Percentiles rank a stretch among this genome's conserved stretches.
These are phyloP conservation scores for Diplodia seriata DNA, from an alignment of 2,329 filamentous ascomycete genomes.

Conservation along the genomic window DNA sequence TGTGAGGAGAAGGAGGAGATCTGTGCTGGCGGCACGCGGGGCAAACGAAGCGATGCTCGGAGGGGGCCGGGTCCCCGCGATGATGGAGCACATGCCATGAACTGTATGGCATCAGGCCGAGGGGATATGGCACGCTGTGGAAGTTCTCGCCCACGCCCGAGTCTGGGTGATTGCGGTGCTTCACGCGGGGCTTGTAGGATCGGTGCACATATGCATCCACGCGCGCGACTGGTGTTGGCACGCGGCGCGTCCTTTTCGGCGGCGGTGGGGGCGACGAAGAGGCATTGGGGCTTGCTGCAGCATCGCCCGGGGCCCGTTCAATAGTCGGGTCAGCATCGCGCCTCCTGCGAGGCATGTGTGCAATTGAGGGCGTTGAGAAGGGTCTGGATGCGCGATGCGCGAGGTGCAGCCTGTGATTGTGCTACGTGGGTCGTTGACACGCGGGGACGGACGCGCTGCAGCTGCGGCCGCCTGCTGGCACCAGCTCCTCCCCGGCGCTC, in stretches of 20 bases:
- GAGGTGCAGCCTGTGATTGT: slow-evolving; percentile 12
- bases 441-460: slow-evolving; percentile 10
- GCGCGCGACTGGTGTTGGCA: background rate
- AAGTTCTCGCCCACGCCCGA: slow-evolving; percentile 38
- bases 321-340: slow-evolving; percentile 1
- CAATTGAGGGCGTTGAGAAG: background rate
- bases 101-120: slow-evolving; percentile 39
- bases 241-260: slow-evolving; percentile 11
- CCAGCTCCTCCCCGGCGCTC: slow-evolving; percentile 23
- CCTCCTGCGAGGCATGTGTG: slow-evolving; percentile 17
- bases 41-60: slow-evolving; percentile 35
- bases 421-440: slow-evolving; percentile 22
- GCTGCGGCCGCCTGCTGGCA: slow-evolving; percentile 30
- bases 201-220: slow-evolving; percentile 22
- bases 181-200: slow-evolving; percentile 29
- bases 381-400: slow-evolving; percentile 8
- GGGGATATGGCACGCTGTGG: slow-evolving; percentile 41
- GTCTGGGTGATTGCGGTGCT: slow-evolving; percentile 37
- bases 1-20: slow-evolving; percentile 37
- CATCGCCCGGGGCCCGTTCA: background rate
- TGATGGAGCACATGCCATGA: slow-evolving; percentile 40
- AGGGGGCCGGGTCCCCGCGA: slow-evolving; percentile 1
- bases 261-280: slow-evolving; percentile 5
- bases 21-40: slow-evolving; percentile 34
- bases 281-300: slow-evolving; percentile 6